These are phyloP conservation scores for Aegilops bicornis DNA, from an alignment of 176 grass and related monocot species.

Conservation along the genomic window DNA sequence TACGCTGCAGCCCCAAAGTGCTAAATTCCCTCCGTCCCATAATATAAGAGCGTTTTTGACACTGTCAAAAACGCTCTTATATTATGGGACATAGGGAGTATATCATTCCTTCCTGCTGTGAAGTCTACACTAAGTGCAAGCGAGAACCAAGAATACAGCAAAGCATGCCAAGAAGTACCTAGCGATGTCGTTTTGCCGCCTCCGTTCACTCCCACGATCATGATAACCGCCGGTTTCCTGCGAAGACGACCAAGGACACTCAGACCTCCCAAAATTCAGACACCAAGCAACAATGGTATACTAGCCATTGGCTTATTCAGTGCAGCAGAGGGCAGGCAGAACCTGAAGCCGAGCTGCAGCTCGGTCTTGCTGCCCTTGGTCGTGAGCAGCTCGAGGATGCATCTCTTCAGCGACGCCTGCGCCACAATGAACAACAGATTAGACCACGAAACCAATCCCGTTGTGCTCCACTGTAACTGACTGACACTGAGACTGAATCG, in stretches of 20 bases:
- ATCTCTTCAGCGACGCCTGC: conserved; percentile 72
- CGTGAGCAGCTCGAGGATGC: conserved; percentile 70
- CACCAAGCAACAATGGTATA: background rate
- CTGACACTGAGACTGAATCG: background rate
- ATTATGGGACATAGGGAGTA: no score
- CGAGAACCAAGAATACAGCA: background rate
- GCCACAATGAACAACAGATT: background rate
- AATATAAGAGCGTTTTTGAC: no score
- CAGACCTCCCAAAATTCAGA: conserved; percentile 26
- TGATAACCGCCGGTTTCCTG: conserved; percentile 84
- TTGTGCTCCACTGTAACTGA: background rate
- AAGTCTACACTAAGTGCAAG: background rate
- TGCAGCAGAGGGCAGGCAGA: background rate
- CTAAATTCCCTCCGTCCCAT: no score
- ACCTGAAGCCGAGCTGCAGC: conserved; percentile 94
- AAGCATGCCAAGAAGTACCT: conserved; percentile 47
- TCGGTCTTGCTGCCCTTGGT: conserved; percentile 79
- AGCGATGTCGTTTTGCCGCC: conserved; percentile 92
- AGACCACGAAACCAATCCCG: background rate
- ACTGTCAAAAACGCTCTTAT: no score
- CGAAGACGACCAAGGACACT: background rate
- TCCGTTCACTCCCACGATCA: conserved; percentile 96
- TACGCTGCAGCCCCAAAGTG: background rate
- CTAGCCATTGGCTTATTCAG: background rate
- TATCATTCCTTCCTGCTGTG: background rate